phyloP scores from a whole-genome alignment of 2,329 filamentous ascomycete species.

The Ilyonectria destructans region DNA sequence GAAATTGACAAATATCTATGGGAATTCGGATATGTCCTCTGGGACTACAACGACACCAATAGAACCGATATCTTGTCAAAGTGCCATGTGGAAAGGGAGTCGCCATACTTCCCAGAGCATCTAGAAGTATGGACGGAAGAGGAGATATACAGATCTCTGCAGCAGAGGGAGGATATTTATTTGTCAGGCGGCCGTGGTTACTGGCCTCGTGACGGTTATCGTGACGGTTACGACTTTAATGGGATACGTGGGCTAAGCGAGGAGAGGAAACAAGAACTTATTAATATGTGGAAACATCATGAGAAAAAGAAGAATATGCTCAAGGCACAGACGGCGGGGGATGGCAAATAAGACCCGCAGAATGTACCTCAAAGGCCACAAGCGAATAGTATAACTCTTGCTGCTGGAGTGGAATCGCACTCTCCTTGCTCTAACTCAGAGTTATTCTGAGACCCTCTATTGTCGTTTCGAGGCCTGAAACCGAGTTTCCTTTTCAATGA shows the following conservation, averaged over 20 bases:
- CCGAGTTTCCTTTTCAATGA: too few relatives aligned
- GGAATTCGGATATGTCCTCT: neutral
- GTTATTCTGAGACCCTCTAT: too few relatives aligned
- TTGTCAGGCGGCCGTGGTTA: neutral
- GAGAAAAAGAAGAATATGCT: neutral
- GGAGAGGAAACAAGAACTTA: neutral
- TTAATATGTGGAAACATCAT: neutral
- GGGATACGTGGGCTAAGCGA: neutral
- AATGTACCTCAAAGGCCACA: too few relatives aligned
- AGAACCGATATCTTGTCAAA: neutral
- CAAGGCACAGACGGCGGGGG: too few relatives aligned
- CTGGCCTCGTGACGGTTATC: conserved; percentile 1
- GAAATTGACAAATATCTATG: neutral
- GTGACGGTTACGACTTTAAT: conserved; percentile 5
- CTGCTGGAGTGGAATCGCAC: too few relatives aligned
- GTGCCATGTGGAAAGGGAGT: neutral
- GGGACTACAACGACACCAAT: neutral
- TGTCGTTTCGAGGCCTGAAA: too few relatives aligned
- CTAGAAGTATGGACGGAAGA: neutral
- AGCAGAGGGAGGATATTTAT: neutral
- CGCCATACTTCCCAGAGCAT: neutral
- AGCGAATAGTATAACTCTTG: too few relatives aligned
- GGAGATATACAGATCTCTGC: neutral
- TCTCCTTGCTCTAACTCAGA: too few relatives aligned
- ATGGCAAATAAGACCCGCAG: too few relatives aligned